Base-by-base conservation (phyloP, 441 rosid genomes). In the Syzygium syzygioides region DNA sequence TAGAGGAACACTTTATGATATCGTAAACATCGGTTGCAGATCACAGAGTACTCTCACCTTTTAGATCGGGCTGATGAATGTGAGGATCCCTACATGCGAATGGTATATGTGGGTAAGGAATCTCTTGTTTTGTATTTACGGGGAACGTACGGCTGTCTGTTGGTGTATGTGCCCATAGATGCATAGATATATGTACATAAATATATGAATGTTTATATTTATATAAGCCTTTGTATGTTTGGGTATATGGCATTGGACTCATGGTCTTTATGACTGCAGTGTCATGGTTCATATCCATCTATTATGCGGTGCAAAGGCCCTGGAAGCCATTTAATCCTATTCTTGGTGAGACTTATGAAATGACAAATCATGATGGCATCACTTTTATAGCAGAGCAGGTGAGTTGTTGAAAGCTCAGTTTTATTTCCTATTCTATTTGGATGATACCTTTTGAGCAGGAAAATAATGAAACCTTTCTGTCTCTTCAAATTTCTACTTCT, bases 311-410 rank as follows among this genome's bases (percentile, higher is more conserved):
- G 85, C 95, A 95, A 92, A 96, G 99, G 85, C 93, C 98, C 28
- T 98, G 99, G 99, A 97, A 97, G 92, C 99, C 99, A 9, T 97
- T 98, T 90, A 97, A 98, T 93, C 99, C 99, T 79, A 96, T 98
- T 91, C 98, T 97, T n/a, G 99, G 99, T 6, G 99, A 98, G 94
- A 98, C 99, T 89, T 98, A 93, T 89, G 99, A 98, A 91, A 89
- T 97, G 99, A 92, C 90, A 48, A 96, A 96, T 92, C 95, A 95
- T 90, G 95, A 93, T 68, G 97, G 97, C 84, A 89, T 98, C 41
- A 92, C 94, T 88, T 97, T 98, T 90, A 93, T 98, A 57, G 79
- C 97, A 32, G 99, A 98, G 91, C 99, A 98, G 98, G 99, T 96
- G 89, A 89, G 92, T 87, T 86, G 56, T 30, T 85, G 62, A 45